Evolutionary conservation across 148 eudicot species (phyloP), one percentile per base, ranked within the genome.

Genomic region (Chenopodium quinoa): DNA sequence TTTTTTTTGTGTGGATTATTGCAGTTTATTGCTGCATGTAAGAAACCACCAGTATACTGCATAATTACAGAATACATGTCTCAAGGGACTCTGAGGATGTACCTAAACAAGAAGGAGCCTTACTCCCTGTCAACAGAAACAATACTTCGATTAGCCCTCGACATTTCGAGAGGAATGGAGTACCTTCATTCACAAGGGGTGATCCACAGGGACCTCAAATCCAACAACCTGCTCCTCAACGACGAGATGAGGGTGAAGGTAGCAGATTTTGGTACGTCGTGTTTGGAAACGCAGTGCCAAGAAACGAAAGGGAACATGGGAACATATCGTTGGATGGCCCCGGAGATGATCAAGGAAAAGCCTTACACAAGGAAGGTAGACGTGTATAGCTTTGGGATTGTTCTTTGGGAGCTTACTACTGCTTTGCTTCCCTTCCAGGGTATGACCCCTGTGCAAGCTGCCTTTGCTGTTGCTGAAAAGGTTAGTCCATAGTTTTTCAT

Each of bases 51-150:
- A 23, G 97, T 96, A 44, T 96, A 96, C 84, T 96, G 98, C 81
- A 93, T 96, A 76, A 96, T 96, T 68, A 96, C 97, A 29, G 99
- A 96, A 76, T 96, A 96, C 94, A 96, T 96, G 99, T 96, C 99
- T 23, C 99, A 96, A 88, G 99, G 99, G 78, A 96, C 90, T 22
- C 90, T 96, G 12, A 91, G 99, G 82, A 96, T 96, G 98, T 96
- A 96, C 83, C 90, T 96, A 20, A 96, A 96, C 91, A 96, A 96
- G 88, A 96, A 93, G 83, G 95, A 93, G 83, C 99, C 99, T 2
- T 96, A 93, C 83, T 93, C 99, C 9, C 95, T 96, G 54, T 96
- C 99, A 56, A 91, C 82, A 4, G 99, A 96, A 75, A 93, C 98
- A 13, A 83, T 96, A 27, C 80, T 96, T 68, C 86, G 98, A 82